Evolutionary conservation across 2,329 filamentous ascomycete species (phyloP).

Genomic region (Monilinia polystroma): DNA sequence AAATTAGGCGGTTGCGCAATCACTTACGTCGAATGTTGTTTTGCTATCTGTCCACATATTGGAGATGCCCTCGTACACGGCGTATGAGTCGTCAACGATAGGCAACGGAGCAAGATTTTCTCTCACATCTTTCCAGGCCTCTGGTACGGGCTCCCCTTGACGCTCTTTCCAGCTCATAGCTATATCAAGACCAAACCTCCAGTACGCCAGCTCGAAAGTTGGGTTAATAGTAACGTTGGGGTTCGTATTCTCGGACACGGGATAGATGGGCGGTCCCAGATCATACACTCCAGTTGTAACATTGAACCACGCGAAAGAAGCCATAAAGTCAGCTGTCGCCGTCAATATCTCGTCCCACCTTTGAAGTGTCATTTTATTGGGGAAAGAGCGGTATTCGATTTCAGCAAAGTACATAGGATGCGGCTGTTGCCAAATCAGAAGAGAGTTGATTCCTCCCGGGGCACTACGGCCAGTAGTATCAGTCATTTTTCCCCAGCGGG

Average conservation of each 20-base stretch:
- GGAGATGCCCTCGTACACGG: constrained; percentile 54
- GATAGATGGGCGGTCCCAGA: constrained; percentile 52
- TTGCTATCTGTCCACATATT: constrained; percentile 43
- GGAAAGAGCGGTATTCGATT: constrained; percentile 51
- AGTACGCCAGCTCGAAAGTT: constrained; percentile 60
- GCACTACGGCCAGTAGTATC: constrained; percentile 55
- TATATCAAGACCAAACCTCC: constrained; percentile 58
- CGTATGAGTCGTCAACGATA: constrained; percentile 50
- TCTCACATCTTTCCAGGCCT: constrained; percentile 49
- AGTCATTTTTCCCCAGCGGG: constrained; percentile 55
- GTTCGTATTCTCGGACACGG: constrained; percentile 56
- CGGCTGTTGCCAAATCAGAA: constrained; percentile 63
- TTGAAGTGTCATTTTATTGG: constrained; percentile 45
- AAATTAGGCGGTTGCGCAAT: not conserved
- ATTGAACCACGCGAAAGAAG: constrained; percentile 56
- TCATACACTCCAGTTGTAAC: constrained; percentile 51
- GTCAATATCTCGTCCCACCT: constrained; percentile 55
- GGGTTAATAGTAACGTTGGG: constrained; percentile 58
- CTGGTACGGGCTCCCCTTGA: constrained; percentile 46
- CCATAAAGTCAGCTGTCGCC: constrained; percentile 59
- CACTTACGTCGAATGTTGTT: constrained; percentile 13
- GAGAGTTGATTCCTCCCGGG: constrained; percentile 59
- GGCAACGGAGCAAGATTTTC: constrained; percentile 55
- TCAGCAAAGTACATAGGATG: constrained; percentile 62
- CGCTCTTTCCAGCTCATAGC: constrained; percentile 54